Evolutionary conservation across 495 filamentous ascomycete species (phyloP).

Genomic region (Penicillium argentinense): DNA sequence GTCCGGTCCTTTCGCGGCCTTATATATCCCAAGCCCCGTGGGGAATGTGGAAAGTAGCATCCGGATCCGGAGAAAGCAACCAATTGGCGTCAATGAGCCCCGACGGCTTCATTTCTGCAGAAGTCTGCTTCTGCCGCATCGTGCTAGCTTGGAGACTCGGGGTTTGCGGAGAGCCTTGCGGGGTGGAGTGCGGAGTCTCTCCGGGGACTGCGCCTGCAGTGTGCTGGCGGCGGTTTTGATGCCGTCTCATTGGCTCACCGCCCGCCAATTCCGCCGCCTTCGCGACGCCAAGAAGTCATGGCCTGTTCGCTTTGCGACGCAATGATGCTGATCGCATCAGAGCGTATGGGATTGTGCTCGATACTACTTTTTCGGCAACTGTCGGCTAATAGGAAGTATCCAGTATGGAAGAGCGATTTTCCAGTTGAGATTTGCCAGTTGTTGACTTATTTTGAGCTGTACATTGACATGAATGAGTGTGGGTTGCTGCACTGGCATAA

Average conservation of each 20-base stretch:
- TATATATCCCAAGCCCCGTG: not conserved
- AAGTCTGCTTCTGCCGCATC: too few species aligned
- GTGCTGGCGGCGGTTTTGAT: conserved; percentile 22
- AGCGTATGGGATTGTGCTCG: not conserved
- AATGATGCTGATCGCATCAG: not conserved
- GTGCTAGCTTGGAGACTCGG: too few species aligned
- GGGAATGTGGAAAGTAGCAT: not conserved
- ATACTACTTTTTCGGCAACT: not conserved
- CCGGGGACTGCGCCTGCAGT: not conserved
- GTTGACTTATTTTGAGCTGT: too few species aligned
- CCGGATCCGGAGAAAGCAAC: not conserved
- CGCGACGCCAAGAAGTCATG: conserved; percentile 7
- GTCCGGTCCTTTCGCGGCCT: not conserved
- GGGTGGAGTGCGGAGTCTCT: not conserved
- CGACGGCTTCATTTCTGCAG: too few species aligned
- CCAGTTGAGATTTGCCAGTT: too few species aligned
- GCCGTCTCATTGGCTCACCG: conserved; percentile 9
- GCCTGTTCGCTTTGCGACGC: not conserved
- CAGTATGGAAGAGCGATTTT: not conserved
- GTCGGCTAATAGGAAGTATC: not conserved
- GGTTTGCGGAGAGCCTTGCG: too few species aligned
- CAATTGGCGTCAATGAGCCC: too few species aligned
- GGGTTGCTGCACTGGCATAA: too few species aligned
- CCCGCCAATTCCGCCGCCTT: conserved; percentile 7
- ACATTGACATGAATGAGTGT: too few species aligned